Conservation (phyloP, 768 basidiomycete species). For the Pleurotus platypus region DNA sequence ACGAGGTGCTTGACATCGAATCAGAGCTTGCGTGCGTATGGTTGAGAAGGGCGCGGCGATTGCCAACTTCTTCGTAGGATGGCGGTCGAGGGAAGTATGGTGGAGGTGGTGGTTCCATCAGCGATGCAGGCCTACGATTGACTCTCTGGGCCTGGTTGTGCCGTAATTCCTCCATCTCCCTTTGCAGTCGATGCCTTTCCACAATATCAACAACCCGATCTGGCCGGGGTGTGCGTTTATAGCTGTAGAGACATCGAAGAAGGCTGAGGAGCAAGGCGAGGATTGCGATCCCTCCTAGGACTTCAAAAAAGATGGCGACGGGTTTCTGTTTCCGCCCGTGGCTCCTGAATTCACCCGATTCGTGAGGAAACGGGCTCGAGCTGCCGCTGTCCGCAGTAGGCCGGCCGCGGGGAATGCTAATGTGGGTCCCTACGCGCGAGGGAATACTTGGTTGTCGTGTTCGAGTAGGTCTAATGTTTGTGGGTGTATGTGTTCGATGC, state of each 20-base stretch:
- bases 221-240: constrained; percentile 37
- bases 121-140: constrained; percentile 20
- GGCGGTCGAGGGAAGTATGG: constrained; percentile 51
- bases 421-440: constrained; percentile 6
- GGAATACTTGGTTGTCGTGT: neutral
- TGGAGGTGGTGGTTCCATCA: constrained; percentile 42
- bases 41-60: constrained; percentile 10
- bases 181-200: constrained; percentile 42
- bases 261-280: constrained; percentile 30
- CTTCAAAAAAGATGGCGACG: constrained; percentile 40
- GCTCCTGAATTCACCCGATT: neutral
- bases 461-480: neutral
- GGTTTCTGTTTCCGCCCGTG: constrained; percentile 22
- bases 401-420: constrained; percentile 10
- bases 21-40: neutral
- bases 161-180: constrained; percentile 47
- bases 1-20: constrained; percentile 7
- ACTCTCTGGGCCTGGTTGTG: constrained; percentile 12
- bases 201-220: constrained; percentile 41
- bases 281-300: constrained; percentile 37
- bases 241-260: constrained; percentile 39
- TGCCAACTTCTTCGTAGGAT: constrained; percentile 28
- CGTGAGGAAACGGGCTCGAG: constrained; percentile 2
- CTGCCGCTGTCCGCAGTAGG: constrained; percentile 5
- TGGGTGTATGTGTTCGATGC: neutral